Evolutionary conservation across 768 basidiomycete genomes (phyloP).

Genomic region (Tylopilus sp.): DNA sequence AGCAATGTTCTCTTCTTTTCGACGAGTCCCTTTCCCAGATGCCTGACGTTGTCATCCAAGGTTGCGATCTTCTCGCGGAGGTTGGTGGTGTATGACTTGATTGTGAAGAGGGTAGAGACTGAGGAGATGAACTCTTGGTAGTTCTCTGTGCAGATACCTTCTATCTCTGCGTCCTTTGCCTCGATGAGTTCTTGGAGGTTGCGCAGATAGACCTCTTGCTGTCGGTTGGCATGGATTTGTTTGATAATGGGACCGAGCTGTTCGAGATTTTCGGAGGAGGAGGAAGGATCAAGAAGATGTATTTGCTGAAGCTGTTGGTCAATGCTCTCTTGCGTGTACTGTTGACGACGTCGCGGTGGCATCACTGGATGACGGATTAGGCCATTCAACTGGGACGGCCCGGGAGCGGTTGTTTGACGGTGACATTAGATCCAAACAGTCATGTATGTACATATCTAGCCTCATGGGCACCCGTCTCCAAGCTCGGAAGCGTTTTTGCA

Average conservation of each 20-base stretch:
- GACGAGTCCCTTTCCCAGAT: conserved; percentile 82
- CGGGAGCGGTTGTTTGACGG: conserved; percentile 38
- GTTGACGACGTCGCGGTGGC: conserved; percentile 70
- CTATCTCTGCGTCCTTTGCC: conserved; percentile 94
- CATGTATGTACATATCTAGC: background rate
- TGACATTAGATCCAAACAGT: conserved; percentile 36
- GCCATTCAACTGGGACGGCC: conserved; percentile 13
- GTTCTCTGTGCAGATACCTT: conserved; percentile 92
- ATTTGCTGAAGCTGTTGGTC: conserved; percentile 91
- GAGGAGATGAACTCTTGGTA: conserved; percentile 98
- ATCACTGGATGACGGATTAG: conserved; percentile 38
- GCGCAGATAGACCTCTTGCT: conserved; percentile 86
- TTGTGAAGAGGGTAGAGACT: conserved; percentile 92
- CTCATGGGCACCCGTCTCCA: background rate
- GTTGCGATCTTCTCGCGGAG: conserved; percentile 89
- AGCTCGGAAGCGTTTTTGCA: background rate
- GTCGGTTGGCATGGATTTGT: conserved; percentile 82
- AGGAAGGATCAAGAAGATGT: conserved; percentile 82
- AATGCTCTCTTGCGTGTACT: conserved; percentile 79
- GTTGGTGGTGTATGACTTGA: conserved; percentile 94
- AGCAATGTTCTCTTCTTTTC: conserved; percentile 91
- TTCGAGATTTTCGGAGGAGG: conserved; percentile 91
- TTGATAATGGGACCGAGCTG: conserved; percentile 94
- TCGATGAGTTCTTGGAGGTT: conserved; percentile 85
- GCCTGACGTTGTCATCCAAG: conserved; percentile 82